Conservation (phyloP, 192 early-diverging fungal genomes). For the Phycomyces blakesleeanus region DNA sequence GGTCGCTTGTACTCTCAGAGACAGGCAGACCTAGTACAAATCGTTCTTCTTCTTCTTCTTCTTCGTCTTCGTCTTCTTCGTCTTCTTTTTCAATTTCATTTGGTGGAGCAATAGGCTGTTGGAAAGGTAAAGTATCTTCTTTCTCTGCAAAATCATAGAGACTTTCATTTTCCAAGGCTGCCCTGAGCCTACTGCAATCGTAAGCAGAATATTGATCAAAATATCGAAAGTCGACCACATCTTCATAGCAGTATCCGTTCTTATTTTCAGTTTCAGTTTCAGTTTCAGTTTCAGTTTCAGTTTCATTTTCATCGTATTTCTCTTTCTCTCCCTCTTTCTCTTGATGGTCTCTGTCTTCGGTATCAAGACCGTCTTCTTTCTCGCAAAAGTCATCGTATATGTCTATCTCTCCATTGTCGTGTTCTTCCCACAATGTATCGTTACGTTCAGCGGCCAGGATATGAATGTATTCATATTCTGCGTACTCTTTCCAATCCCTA, state of each 20-base stretch:
- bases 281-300: neutral
- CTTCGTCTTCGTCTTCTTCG: neutral
- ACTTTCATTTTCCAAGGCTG: neutral
- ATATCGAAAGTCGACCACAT: neutral
- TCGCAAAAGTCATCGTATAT: no score
- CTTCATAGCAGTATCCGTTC: neutral
- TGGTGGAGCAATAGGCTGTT: neutral
- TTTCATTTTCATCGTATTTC: neutral
- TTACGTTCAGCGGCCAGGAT: constrained; percentile 13
- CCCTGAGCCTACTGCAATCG: no score
- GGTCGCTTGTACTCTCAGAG: neutral
- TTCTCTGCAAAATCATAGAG: neutral
- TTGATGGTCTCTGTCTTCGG: no score
- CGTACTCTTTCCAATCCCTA: constrained; percentile 21
- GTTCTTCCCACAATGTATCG: constrained; percentile 11
- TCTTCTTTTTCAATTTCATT: neutral
- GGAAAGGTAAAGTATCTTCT: neutral
- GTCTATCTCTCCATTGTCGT: no score
- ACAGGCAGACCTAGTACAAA: no score
- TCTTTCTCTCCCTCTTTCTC: no score
- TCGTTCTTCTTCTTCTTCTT: neutral
- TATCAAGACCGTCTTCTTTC: no score
- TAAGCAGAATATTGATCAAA: no score
- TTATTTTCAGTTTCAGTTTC: neutral
- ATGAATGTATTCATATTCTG: constrained; percentile 16